Percentiles rank a stretch among this genome's conserved stretches.
Conservation (phyloP, 2,329 filamentous ascomycete genomes). For the Exserohilum turcica region DNA sequence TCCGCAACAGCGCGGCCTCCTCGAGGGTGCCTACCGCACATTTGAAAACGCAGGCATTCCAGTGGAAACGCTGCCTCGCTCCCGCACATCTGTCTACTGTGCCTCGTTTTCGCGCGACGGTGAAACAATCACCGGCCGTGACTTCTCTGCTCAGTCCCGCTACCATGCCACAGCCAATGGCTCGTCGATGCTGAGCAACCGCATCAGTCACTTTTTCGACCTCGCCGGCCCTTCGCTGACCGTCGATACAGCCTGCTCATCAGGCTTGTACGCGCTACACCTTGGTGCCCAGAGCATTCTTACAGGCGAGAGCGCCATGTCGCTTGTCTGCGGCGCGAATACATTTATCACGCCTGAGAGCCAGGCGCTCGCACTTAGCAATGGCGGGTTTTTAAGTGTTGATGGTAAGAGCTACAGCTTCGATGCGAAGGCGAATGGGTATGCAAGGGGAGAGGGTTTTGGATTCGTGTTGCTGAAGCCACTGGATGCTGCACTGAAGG, state of each 20-base stretch:
- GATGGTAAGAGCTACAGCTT: constrained; percentile 5
- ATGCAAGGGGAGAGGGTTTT: constrained; percentile 66
- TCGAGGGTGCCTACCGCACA: constrained; percentile 30
- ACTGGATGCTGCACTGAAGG: constrained; percentile 1
- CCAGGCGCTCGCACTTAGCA: constrained; percentile 9
- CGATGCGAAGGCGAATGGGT: constrained; percentile 58
- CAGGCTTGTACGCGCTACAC: constrained; percentile 23
- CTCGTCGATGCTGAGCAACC: constrained; percentile 32
- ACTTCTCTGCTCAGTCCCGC: constrained; percentile 1
- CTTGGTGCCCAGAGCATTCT: constrained; percentile 29
- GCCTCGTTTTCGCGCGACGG: constrained; percentile 11
- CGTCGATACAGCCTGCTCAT: constrained; percentile 33
- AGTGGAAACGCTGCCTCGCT: constrained; percentile 8
- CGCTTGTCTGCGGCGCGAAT: constrained; percentile 9
- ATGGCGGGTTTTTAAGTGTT: constrained; percentile 1
- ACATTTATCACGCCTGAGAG: constrained; percentile 8
- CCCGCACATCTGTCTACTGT: constrained; percentile 19
- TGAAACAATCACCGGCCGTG: constrained; percentile 4
- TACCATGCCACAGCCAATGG: constrained; percentile 17
- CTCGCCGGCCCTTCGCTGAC: constrained; percentile 24
- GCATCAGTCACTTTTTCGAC: constrained; percentile 28
- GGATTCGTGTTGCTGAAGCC: constrained; percentile 59
- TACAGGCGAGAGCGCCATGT: constrained; percentile 25
- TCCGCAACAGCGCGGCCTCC: constrained; percentile 26
- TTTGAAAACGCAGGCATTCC: constrained; percentile 28